Conservation (phyloP, 164 flowering plant species). For the Magnolia kwangsiensis region DNA sequence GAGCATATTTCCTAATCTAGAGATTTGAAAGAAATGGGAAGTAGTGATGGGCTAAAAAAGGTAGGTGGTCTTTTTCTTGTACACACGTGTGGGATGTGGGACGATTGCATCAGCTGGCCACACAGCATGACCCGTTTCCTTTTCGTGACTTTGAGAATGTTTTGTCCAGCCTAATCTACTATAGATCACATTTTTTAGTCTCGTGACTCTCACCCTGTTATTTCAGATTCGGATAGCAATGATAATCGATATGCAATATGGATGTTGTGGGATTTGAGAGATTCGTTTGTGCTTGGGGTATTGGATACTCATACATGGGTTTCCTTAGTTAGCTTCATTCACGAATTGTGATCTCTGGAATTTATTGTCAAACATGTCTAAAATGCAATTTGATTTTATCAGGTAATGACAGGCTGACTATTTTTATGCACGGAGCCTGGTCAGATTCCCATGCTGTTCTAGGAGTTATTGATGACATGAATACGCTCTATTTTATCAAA, state of each 20-base stretch:
- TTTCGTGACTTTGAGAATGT: too few relatives aligned
- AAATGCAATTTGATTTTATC: constrained; percentile 1
- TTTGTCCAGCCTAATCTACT: neutral
- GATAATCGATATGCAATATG: neutral
- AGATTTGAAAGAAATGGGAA: too few relatives aligned
- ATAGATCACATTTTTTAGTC: neutral
- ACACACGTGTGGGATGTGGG: too few relatives aligned
- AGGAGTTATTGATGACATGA: constrained; percentile 63
- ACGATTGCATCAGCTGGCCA: too few relatives aligned
- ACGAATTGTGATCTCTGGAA: neutral
- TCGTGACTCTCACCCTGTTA: neutral
- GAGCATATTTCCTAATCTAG: too few relatives aligned
- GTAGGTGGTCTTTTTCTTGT: too few relatives aligned
- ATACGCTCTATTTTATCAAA: constrained; percentile 64
- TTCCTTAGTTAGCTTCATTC: neutral
- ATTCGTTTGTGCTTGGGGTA: neutral
- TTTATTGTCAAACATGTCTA: neutral
- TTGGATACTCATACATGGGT: neutral
- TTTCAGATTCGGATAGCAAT: neutral
- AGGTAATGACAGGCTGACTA: constrained; percentile 39
- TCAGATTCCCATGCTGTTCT: constrained; percentile 74
- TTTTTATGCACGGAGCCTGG: constrained; percentile 74
- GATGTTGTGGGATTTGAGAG: neutral
- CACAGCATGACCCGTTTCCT: too few relatives aligned
- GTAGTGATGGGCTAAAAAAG: too few relatives aligned